These are phyloP conservation scores for Fremontodendron californicum DNA, from an alignment of 345 rosid species.

Conservation along the genomic window DNA sequence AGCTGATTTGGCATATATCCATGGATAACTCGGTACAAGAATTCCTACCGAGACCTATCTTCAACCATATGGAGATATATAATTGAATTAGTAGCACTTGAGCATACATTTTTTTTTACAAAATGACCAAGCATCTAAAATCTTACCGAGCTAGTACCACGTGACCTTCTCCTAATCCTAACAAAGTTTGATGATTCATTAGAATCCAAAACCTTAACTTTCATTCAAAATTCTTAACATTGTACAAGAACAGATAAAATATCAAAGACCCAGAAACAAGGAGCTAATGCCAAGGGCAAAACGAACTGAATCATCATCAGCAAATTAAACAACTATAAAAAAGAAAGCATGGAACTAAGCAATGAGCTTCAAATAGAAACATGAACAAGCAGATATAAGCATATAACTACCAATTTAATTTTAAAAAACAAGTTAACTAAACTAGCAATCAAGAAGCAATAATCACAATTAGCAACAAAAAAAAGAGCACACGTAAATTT, in stretches of 20 bases:
- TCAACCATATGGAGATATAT: background rate
- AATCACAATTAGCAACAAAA: background rate
- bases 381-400: background rate
- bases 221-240: background rate
- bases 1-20: background rate
- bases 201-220: background rate
- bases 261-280: background rate
- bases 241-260: background rate
- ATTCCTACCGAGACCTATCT: background rate
- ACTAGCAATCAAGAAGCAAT: background rate
- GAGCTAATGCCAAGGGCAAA: background rate
- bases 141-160: no score
- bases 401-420: background rate
- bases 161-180: background rate
- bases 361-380: constrained; percentile 1
- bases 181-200: background rate
- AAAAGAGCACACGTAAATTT: background rate
- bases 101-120: background rate
- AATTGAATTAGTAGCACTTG: background rate
- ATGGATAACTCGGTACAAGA: background rate
- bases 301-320: background rate
- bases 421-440: background rate
- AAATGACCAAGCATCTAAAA: background rate
- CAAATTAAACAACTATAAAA: background rate
- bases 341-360: background rate